These are phyloP conservation scores for Penicillium sp. DNA, from an alignment of 2,329 filamentous ascomycete genomes.

Conservation along the genomic window DNA sequence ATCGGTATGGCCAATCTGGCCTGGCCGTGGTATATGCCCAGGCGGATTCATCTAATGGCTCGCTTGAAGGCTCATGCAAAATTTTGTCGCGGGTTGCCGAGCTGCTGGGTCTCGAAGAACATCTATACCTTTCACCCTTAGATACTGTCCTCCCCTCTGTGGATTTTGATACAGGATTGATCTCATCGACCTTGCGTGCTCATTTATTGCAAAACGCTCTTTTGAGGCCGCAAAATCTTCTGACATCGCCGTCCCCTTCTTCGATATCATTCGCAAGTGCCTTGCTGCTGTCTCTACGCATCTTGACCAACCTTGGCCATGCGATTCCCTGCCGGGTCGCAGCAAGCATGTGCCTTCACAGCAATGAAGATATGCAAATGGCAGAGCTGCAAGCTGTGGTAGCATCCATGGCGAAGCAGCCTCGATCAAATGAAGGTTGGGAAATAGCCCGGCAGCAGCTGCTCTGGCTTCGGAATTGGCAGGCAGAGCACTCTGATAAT, in stretches of 20 bases:
- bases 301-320: constrained; percentile 42
- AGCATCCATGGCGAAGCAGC: constrained; percentile 45
- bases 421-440: constrained; percentile 52
- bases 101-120: constrained; percentile 52
- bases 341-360: constrained; percentile 55
- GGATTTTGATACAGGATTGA: constrained; percentile 28
- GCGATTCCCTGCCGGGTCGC: constrained; percentile 36
- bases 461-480: constrained; percentile 64
- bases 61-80: constrained; percentile 49
- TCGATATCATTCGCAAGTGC: constrained; percentile 44
- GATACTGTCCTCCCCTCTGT: constrained; percentile 28
- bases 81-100: constrained; percentile 53
- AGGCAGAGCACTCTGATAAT: constrained; percentile 28
- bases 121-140: constrained; percentile 31
- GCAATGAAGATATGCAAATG: constrained; percentile 53
- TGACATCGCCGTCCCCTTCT: constrained; percentile 41
- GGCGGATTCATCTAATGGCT: constrained; percentile 44
- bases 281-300: constrained; percentile 41
- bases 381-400: constrained; percentile 56
- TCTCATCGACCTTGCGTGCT: constrained; percentile 39
- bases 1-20: constrained; percentile 58
- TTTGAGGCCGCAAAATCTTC: constrained; percentile 37
- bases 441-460: constrained; percentile 49
- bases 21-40: constrained; percentile 61
- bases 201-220: constrained; percentile 45